Evolutionary conservation across 2,329 filamentous ascomycete species (phyloP), one percentile per base, ranked within the genome.

Genomic region (Colletotrichum sp.): DNA sequence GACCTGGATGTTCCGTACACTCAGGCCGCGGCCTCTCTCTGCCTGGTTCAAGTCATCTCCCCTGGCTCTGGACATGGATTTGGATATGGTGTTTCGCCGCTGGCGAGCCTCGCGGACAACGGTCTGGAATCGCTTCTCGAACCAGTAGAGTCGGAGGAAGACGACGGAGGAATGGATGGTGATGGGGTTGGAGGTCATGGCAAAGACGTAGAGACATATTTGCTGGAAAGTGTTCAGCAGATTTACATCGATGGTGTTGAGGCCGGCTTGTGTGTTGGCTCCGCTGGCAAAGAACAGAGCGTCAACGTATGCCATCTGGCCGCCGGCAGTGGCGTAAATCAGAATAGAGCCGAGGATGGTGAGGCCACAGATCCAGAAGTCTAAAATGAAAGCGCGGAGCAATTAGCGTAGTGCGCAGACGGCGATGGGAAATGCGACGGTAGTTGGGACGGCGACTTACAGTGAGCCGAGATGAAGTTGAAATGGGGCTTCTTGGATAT

Each of bases 111-210:
- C 94, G 38, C 89, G 89, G 16, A 94, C 96, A 78, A 98, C 91
- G 79, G 94, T 90, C 82, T 98, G 94, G 82, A 99, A 98, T 9
- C 96, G 92, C 84, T 97, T 98, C 85, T 99, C 96, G 82, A 99
- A 99, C 96, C 96, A 99, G 85, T 98, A 98, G 3, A 99, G 88
- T 30, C 97, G 94, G 16, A 98, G 89, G 79, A 98, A 96, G 9
- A 99, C 97, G 59, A 99, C 95, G 59, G 92, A 94, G 3, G 94
- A 92, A 81, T 98, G 92, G 79, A 98, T 93, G 62, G 94, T 93
- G 76, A 98, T 97, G 1, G 96, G 96, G 66, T 95, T 98, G 30
- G 93, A 92, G 14, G 95, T 79, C 88, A 95, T 93, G 5, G 93
- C 88, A 55, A 95, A 88, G 8, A 96, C 80, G 79, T 94, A 96